Base-by-base conservation (phyloP, 768 basidiomycete genomes). In the Xerocomus spinulosus region DNA sequence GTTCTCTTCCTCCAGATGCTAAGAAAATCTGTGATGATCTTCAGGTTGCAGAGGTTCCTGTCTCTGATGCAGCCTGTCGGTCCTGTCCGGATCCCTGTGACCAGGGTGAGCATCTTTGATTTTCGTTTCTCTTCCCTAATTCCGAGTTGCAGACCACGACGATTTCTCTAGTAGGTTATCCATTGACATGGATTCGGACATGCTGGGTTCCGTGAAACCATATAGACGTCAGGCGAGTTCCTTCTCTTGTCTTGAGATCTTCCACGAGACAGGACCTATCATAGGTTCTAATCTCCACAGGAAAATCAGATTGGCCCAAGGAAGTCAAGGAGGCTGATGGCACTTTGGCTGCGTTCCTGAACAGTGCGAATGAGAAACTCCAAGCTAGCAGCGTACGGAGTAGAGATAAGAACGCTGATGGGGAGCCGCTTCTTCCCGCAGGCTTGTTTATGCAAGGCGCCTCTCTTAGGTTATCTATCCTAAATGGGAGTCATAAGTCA, bases 281-380 rank as follows among this genome's bases (percentile, higher is more conserved):
- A 38, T 62, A 93, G 85, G 75, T 95, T 28, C 73, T 97, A 28
- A 87, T 97, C 44, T 93, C 90, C 1, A 95, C 92, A 0, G 92
- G 92, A 6, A 83, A 87, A 67, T 75, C 82, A 17, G 92, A 98
- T 70, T 97, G 94, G 94, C 79, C 81, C 32, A 74, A 75, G 34
- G 83, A 92, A 35, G 81, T 97, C 50, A 85, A 86, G 3, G 78
- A 83, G 49, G 85, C 79, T 23, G 70, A 75, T 21, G 79, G 76
- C 40, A 81, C 85, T 5, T 79, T 98, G 21, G 88, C 93, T 6
- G 75, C 81, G 50, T 68, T 78, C 69, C 59, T 85, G 56, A 48
- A 44, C 44, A 36, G 52, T 40, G 51, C 57, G 48, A 60, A 62
- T 37, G 51, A 62, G 20, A 52, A 48, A 25, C 21, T 41, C 12